These are phyloP conservation scores for Kappamyces sp. DNA, from an alignment of 192 early-diverging fungal genomes.

Conservation along the genomic window DNA sequence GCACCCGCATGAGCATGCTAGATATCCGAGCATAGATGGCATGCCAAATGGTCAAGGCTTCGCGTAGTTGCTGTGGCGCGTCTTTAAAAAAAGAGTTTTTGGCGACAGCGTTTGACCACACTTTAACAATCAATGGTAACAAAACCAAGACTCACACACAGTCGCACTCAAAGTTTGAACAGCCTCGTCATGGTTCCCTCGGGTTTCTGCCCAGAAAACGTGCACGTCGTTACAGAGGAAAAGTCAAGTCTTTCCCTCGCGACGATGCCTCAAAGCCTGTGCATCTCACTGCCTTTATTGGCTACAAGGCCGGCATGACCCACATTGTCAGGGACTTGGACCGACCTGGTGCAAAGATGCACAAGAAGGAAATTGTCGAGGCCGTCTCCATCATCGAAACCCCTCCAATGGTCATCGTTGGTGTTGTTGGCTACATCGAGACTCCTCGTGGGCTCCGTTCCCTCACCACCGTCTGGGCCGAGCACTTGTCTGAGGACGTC, in stretches of 20 bases:
- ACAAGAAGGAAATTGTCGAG: slow-evolving; percentile 99
- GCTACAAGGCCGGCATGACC: slow-evolving; percentile 99
- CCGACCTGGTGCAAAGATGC: slow-evolving; percentile 91
- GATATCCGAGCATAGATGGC: too few relatives aligned
- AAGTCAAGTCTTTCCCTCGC: slow-evolving; percentile 98
- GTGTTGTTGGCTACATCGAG: slow-evolving; percentile 99
- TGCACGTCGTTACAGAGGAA: slow-evolving; percentile 86
- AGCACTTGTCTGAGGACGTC: slow-evolving; percentile 95
- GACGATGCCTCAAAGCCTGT: slow-evolving; percentile 91
- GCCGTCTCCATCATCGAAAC: slow-evolving; percentile 98
- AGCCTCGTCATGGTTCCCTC: slow-evolving; percentile 85
- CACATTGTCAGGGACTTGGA: slow-evolving; percentile 99
- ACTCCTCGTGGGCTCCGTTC: slow-evolving; percentile 97
- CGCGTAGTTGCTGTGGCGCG: too few relatives aligned
- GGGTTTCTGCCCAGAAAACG: slow-evolving; percentile 85
- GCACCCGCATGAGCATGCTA: too few relatives aligned
- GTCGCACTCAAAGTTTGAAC: slow-evolving; percentile 96
- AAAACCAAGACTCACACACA: neutral
- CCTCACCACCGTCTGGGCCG: slow-evolving; percentile 99
- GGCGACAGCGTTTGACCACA: too few relatives aligned
- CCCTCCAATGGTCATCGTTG: slow-evolving; percentile 93
- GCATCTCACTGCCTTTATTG: slow-evolving; percentile 98
- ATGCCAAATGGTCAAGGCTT: too few relatives aligned
- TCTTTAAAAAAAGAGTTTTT: too few relatives aligned
- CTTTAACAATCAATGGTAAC: too few relatives aligned